phyloP scores from a whole-genome alignment of 1,284 basidiomycete genomes.

The Puccinia novopanici region DNA sequence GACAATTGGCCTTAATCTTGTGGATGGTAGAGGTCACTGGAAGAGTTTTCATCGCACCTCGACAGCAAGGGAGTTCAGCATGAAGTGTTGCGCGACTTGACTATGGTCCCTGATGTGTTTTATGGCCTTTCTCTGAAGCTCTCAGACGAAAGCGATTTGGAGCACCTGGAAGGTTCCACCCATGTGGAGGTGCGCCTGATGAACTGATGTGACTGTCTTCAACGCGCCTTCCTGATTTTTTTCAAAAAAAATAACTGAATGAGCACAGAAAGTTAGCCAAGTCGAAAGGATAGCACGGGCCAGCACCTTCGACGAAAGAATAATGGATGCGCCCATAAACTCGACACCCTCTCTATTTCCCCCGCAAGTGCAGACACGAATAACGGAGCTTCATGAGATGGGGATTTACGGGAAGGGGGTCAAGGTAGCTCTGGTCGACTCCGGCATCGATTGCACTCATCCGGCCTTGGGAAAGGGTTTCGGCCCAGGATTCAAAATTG shows the following conservation, averaged over 20 bases:
- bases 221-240: too few species aligned
- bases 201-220: not conserved
- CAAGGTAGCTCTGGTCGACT: constrained; percentile 56
- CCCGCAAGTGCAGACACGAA: constrained; percentile 64
- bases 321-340: not conserved
- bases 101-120: not conserved
- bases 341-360: not conserved
- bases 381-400: constrained; percentile 61
- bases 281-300: not conserved
- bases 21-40: not conserved
- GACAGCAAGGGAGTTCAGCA: not conserved
- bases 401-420: constrained; percentile 29
- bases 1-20: too few species aligned
- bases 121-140: not conserved
- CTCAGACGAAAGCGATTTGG: not conserved
- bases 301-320: not conserved
- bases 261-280: not conserved
- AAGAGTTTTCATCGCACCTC: not conserved
- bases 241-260: too few species aligned
- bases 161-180: not conserved
- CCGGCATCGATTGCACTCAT: constrained; percentile 66
- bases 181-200: not conserved
- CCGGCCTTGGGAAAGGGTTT: constrained; percentile 69
- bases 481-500: constrained; percentile 68
- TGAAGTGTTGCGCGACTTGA: not conserved